A percentile compares a stretch with the other conserved stretches of the same genome.
phyloP scores from a whole-genome alignment of 805 yeast genomes.

The Jamesozyma jinghongensis region DNA sequence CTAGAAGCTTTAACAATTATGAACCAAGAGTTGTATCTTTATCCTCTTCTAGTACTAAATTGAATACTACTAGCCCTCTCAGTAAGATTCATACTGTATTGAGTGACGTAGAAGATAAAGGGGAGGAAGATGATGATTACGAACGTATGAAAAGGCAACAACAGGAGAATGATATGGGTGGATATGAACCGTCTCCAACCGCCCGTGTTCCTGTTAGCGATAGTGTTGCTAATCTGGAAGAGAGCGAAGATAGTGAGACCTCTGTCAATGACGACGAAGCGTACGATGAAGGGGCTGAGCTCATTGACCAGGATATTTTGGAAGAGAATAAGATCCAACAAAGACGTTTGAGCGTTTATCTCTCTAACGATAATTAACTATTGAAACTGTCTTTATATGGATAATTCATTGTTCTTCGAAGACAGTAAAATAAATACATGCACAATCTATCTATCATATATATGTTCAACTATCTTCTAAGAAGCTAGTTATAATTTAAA shows the following conservation, averaged over 20 bases:
- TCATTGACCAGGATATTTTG: neutral
- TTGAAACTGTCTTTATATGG: neutral
- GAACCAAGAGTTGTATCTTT: neutral
- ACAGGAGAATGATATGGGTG: too few relatives aligned
- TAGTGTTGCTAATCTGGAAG: neutral
- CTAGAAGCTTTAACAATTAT: neutral
- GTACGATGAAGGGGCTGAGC: neutral
- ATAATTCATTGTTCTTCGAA: neutral
- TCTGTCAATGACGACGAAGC: neutral
- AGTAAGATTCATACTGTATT: neutral
- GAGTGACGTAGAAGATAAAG: neutral
- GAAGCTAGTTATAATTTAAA: too few relatives aligned
- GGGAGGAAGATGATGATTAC: neutral
- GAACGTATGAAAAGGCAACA: too few relatives aligned
- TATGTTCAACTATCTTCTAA: too few relatives aligned
- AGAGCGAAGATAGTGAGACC: neutral
- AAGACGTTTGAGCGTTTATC: slow-evolving; percentile 4
- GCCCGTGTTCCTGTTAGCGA: neutral
- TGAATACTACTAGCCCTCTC: too few relatives aligned
- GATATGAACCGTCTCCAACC: neutral
- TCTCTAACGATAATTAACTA: slow-evolving; percentile 1
- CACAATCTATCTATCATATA: too few relatives aligned
- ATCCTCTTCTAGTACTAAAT: too few relatives aligned
- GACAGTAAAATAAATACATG: too few relatives aligned
- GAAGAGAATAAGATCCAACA: slow-evolving; percentile 5